Conservation (phyloP, 345 rosid genomes). For the Euclidium syriacum region DNA sequence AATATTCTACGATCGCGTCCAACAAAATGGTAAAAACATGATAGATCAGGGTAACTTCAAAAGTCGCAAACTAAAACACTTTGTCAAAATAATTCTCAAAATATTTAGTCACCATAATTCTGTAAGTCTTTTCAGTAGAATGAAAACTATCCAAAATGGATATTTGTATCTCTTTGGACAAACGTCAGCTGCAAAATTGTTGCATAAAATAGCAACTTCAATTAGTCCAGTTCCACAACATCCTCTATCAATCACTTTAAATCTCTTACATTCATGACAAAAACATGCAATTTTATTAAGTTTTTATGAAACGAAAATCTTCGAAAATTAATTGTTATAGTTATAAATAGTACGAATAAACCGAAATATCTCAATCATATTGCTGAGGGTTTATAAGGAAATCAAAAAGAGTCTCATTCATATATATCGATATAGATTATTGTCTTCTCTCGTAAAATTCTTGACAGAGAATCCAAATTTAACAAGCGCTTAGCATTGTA, state of each 20-base stretch:
- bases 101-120: conserved; percentile 12
- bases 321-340: neutral
- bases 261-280: conserved; percentile 28
- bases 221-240: conserved; percentile 65
- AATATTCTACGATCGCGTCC: too few species aligned
- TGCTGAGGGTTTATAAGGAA: conserved; percentile 43
- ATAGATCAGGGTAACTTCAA: neutral
- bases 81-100: neutral
- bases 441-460: conserved; percentile 10
- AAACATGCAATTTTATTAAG: neutral
- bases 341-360: neutral
- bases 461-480: conserved; percentile 15
- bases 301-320: neutral
- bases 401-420: conserved; percentile 27
- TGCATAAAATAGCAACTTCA: conserved; percentile 50
- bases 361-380: conserved; percentile 39
- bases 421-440: conserved; percentile 40
- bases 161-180: conserved; percentile 45
- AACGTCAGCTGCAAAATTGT: neutral
- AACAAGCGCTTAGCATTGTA: conserved; percentile 18
- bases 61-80: neutral
- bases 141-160: conserved; percentile 75
- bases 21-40: too few species aligned
- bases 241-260: conserved; percentile 43
- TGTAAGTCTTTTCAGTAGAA: conserved; percentile 56